Base-by-base conservation (phyloP, 208 protist species). In the Endotrypanum monterogeii region DNA sequence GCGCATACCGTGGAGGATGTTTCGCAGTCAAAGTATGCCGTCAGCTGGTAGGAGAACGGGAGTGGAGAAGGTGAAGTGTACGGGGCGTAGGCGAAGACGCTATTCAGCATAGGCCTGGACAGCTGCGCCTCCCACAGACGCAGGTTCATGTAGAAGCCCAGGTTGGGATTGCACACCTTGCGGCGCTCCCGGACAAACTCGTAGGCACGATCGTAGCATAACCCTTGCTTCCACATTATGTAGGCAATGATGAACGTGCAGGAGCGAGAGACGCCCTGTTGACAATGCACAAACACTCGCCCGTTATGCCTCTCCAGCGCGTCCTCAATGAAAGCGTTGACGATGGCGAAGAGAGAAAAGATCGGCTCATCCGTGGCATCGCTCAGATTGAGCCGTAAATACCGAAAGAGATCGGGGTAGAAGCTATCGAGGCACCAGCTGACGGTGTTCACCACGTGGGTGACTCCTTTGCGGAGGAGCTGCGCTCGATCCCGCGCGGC, bases 221-320 rank as follows among this genome's bases (percentile, higher is more conserved):
- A 52, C 0, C 87, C 88, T 20, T 88, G 35, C 66, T 89, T 77
- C 93, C 92, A 97, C 94, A 98, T 98, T 16, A 98, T 66, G 79
- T 97, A 98, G 18, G 90, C 87, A 75, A 98, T 96, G 9, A 97
- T 83, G 65, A 97, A 90, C 3, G 93, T 91, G 78, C 88, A 96
- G 11, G 91, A 95, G 32, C 95, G 94, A 3, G 93, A 98, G 23
- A 98, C 95, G 67, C 96, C 96, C 73, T 98, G 96, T 58, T 99
- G 95, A 76, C 97, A 99, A 80, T 99, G 97, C 46, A 99, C 88
- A 56, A 98, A 96, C 28, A 94, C 86, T 32, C 89, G 91, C 0
- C 96, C 96, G 8, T 61, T 48, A 39, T 68, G 50, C 39, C 20
- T 28, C 74, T 83, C 25, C 35, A 82, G 79, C 44, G 83, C 85